These are phyloP conservation scores for Fraxinus sp. DNA, from an alignment of 305 asterid species.

Conservation along the genomic window DNA sequence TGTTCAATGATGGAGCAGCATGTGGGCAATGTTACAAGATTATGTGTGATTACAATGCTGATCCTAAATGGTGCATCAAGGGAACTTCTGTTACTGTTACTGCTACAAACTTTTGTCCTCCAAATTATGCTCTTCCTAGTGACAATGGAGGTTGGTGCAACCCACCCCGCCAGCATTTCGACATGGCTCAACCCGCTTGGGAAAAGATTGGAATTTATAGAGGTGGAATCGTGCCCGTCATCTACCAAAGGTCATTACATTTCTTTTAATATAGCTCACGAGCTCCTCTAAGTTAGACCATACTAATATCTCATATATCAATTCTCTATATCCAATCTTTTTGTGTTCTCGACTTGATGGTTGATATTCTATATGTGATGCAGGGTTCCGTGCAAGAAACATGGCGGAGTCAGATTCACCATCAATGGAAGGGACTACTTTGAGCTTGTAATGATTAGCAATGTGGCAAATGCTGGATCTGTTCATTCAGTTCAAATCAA, in stretches of 20 bases:
- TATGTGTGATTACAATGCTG: slow-evolving; percentile 42
- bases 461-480: slow-evolving; percentile 57
- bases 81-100: slow-evolving; percentile 54
- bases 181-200: slow-evolving; percentile 75
- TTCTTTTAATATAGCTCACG: background rate
- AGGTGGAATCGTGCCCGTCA: slow-evolving; percentile 69
- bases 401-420: slow-evolving; percentile 58
- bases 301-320: background rate
- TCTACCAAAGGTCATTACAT: slow-evolving; percentile 48
- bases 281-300: background rate
- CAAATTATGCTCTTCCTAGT: slow-evolving; percentile 51
- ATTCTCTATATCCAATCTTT: background rate
- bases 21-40: slow-evolving; percentile 65
- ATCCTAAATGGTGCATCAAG: slow-evolving; percentile 46
- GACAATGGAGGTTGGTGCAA: slow-evolving; percentile 81
- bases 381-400: slow-evolving; percentile 64
- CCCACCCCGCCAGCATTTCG: slow-evolving; percentile 71
- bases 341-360: background rate
- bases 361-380: background rate
- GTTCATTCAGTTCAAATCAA: slow-evolving; percentile 45
- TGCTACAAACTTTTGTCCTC: slow-evolving; percentile 72
- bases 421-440: slow-evolving; percentile 57
- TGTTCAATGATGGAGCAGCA: slow-evolving; percentile 56
- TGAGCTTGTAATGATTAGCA: slow-evolving; percentile 50
- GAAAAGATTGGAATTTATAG: slow-evolving; percentile 55